phyloP scores from a whole-genome alignment of 73 alveolate species.

The Blepharisma stoltei region DNA sequence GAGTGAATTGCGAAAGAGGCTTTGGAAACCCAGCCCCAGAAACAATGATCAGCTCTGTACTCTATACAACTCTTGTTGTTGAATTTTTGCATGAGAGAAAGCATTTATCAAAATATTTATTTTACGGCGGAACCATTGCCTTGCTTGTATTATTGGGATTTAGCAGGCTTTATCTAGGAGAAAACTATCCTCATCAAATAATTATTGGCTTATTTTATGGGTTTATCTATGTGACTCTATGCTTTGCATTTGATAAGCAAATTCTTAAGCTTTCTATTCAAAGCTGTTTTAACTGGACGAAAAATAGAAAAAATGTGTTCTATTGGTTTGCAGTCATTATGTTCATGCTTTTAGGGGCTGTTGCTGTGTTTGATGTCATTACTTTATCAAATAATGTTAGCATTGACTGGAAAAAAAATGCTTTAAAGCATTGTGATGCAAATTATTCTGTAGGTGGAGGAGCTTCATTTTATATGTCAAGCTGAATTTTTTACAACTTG shows the following conservation, averaged over 20 bases:
- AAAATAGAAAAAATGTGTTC: neutral
- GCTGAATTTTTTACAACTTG: neutral
- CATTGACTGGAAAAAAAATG: neutral
- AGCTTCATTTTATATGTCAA: neutral
- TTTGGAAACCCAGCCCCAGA: neutral
- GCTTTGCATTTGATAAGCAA: neutral
- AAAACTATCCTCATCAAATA: constrained; percentile 22
- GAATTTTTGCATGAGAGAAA: constrained; percentile 1
- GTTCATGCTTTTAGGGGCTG: neutral
- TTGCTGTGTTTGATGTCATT: neutral
- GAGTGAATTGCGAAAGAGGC: neutral
- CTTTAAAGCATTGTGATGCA: constrained; percentile 14
- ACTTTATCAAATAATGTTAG: neutral
- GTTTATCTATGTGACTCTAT: neutral
- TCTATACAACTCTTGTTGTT: neutral
- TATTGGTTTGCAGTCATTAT: neutral
- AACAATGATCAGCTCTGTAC: neutral
- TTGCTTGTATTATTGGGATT: neutral
- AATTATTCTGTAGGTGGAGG: neutral
- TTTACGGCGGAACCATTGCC: neutral
- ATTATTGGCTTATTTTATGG: neutral
- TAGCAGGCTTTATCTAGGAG: constrained; percentile 18
- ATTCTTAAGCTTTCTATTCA: neutral
- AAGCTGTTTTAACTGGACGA: neutral
- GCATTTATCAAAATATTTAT: neutral